Evolutionary conservation across 306 rosid species (phyloP), one percentile per base, ranked within the genome.

Genomic region (Cercis canadensis): DNA sequence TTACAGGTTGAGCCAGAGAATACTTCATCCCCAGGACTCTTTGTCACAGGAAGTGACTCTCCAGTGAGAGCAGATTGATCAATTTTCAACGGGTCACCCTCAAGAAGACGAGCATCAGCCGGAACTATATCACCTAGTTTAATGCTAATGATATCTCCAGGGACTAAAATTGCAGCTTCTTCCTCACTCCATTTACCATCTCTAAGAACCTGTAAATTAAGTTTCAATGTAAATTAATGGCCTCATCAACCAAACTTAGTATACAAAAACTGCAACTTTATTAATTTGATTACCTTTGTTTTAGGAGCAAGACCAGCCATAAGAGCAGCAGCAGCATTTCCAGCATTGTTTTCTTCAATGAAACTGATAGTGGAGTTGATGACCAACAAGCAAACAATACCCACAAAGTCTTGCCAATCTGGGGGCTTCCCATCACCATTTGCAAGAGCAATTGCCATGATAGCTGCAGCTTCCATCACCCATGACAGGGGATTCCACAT

Each of bases 291-390:
- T 78, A 94, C 98, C 96, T 94, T 94, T 15, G 98, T 84, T 70
- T 94, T 94, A 4, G 98, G 98, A 63, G 98, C 98, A 83, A 94
- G 98, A 75, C 98, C 91, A 51, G 97, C 97, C 98, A 94, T 94
- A 44, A 94, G 98, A 15, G 98, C 98, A 34, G 98, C 98, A 29
- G 98, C 98, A 15, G 98, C 98, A 81, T 94, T 94, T 40, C 98
- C 98, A 2, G 98, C 98, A 73, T 94, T 94, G 59, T 94, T 94
- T 78, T 94, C 98, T 85, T 94, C 98, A 69, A 94, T 87, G 83
- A 94, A 94, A 89, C 97, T 90, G 83, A 94, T 94, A 56, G 96
- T 94, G 51, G 98, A 94, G 83, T 94, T 94, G 75, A 94, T 90
- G n/a, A 94, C 65, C 77, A 94, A 75, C 83, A 94, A 70, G 73